Evolutionary conservation across 768 basidiomycete genomes (phyloP), one percentile per base, ranked within the genome.

Genomic region (Termitomyces sp.): DNA sequence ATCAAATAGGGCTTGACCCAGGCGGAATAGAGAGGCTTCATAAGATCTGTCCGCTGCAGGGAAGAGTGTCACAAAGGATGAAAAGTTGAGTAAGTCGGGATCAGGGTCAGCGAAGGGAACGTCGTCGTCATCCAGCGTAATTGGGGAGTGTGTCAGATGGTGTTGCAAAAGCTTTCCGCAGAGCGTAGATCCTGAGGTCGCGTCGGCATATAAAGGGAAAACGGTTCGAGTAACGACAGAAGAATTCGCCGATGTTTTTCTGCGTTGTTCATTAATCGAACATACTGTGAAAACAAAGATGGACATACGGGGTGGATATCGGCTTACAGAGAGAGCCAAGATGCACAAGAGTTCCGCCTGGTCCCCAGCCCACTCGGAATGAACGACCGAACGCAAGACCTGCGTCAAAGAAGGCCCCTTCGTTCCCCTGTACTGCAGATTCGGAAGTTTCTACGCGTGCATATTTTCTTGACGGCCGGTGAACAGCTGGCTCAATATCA

Each of bases 341-440:
- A 69, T 92, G 88, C 11, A 86, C 86, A 7, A 98, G 67, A 38
- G 76, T 77, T 0, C 93, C 93, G 37, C 82, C 80, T 1, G 90
- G 87, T 19, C 95, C 92, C 93, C 95, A 98, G 4, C 92, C 86
- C 2, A 89, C 92, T 56, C 94, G 81, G 70, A 94, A 97, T 12
- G 90, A 92, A 17, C 93, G 82, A 12, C 95, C 95, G 55, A 95
- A 74, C 0, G 89, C 82, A 35, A 98, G 75, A 0, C 94, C 95
- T 16, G 92, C 90, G 70, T 99, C 96, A 11, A 84, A 75, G 43
- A 85, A 73, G 29, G 80, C 76, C 3, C 79, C 82, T 69, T 96
- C 94, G 43, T 77, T 75, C 5, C 83, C 87, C 34, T 74, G 75
- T 1, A 83, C 83, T 16, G 82, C 75, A 11, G 92, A 92, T 10